These are phyloP conservation scores for Aspergillus carlsbadensis DNA, from an alignment of 495 filamentous ascomycete genomes.

Conservation along the genomic window DNA sequence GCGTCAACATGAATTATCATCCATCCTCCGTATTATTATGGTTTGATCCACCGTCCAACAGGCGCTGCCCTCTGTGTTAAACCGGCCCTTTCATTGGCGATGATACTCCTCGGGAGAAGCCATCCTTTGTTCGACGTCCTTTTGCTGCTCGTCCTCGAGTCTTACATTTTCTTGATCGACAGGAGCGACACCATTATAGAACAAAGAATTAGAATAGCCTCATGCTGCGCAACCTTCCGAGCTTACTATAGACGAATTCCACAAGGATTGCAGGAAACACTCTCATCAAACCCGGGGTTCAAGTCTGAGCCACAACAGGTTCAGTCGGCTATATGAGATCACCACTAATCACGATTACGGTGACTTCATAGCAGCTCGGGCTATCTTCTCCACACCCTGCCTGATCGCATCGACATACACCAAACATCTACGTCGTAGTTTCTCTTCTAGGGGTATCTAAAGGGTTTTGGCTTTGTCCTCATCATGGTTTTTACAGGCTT, in stretches of 20 bases:
- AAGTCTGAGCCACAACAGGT: not conserved
- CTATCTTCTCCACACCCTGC: not conserved
- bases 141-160: not conserved
- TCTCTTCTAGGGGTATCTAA: too few relatives aligned
- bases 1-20: slow-evolving; percentile 7
- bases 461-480: too few relatives aligned
- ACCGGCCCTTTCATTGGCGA: not conserved
- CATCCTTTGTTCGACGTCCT: not conserved
- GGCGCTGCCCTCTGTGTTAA: too few relatives aligned
- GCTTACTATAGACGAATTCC: not conserved
- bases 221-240: not conserved
- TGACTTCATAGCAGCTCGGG: not conserved
- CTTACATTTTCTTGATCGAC: not conserved
- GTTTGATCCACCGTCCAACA: not conserved
- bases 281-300: not conserved
- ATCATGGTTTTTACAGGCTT: too few relatives aligned
- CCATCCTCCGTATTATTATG: not conserved
- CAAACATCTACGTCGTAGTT: not conserved
- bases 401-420: not conserved
- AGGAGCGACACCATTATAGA: not conserved
- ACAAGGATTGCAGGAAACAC: not conserved
- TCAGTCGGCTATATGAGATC: slow-evolving; percentile 6
- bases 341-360: slow-evolving; percentile 1
- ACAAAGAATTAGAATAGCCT: not conserved
- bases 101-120: not conserved